Percentiles rank a stretch among this genome's conserved stretches.
Conservation (phyloP, 805 yeast species). For the Scheffersomyces coipomensis region DNA sequence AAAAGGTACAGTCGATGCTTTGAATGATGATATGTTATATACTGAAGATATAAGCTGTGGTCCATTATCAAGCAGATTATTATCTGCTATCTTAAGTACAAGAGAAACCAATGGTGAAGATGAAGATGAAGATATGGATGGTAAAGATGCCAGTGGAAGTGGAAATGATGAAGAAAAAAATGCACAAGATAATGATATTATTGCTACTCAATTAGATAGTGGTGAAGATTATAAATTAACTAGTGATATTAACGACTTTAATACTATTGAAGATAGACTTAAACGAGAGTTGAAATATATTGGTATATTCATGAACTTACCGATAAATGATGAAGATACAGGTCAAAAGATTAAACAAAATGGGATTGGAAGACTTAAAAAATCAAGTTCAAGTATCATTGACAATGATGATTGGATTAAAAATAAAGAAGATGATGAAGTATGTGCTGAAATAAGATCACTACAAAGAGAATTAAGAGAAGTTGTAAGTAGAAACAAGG, state of each 20-base stretch:
- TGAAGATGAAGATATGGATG: slow-evolving; percentile 20
- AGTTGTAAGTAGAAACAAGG: slow-evolving; percentile 61
- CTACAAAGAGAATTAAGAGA: slow-evolving; percentile 68
- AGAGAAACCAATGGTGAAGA: slow-evolving; percentile 24
- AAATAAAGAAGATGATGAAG: slow-evolving; percentile 89
- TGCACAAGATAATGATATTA: slow-evolving; percentile 21
- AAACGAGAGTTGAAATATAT: slow-evolving; percentile 85
- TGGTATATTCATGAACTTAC: slow-evolving; percentile 76
- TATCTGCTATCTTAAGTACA: slow-evolving; percentile 73
- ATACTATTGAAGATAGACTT: slow-evolving; percentile 80
- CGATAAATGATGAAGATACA: slow-evolving; percentile 31
- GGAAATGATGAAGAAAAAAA: slow-evolving; percentile 13
- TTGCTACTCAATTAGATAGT: slow-evolving; percentile 34
- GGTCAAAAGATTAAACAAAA: slow-evolving; percentile 23
- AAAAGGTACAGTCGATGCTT: slow-evolving; percentile 55
- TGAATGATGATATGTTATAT: slow-evolving; percentile 64
- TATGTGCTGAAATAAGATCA: slow-evolving; percentile 75
- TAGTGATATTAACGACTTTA: slow-evolving; percentile 62
- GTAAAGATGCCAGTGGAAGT: slow-evolving; percentile 15
- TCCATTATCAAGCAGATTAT: slow-evolving; percentile 78
- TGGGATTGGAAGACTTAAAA: slow-evolving; percentile 16
- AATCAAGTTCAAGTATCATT: slow-evolving; percentile 27
- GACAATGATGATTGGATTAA: slow-evolving; percentile 71
- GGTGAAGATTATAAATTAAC: slow-evolving; percentile 39
- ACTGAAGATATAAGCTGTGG: slow-evolving; percentile 83